These are phyloP conservation scores for Boletus rubropictus DNA, from an alignment of 768 basidiomycete species.

Conservation along the genomic window DNA sequence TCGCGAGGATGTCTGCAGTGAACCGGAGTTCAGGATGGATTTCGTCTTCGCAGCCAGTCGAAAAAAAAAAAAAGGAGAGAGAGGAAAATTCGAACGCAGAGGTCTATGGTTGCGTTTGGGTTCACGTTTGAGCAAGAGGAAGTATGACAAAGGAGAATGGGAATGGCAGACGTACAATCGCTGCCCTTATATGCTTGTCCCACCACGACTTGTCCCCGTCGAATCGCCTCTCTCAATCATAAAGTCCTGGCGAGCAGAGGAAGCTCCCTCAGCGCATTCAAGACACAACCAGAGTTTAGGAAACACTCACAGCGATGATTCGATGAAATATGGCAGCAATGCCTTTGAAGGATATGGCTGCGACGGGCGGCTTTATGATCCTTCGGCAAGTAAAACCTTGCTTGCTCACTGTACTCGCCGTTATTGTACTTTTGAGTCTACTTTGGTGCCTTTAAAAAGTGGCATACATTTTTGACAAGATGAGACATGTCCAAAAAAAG, in stretches of 20 bases:
- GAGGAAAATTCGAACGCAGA: not conserved
- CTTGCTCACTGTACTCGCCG: too few species aligned
- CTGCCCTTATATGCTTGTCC: conserved; percentile 82
- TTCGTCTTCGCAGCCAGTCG: conserved; percentile 68
- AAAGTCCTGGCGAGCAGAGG: conserved; percentile 59
- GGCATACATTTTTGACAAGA: too few species aligned
- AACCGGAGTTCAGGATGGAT: conserved; percentile 87
- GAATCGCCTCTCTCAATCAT: conserved; percentile 98
- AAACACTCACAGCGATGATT: conserved; percentile 61
- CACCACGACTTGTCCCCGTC: conserved; percentile 90
- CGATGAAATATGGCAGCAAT: conserved; percentile 90
- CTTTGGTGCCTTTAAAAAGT: too few species aligned
- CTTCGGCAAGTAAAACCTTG: too few species aligned
- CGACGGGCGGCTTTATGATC: too few species aligned
- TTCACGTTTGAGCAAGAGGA: too few species aligned
- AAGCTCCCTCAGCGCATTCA: not conserved
- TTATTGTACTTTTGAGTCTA: too few species aligned
- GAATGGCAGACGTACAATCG: conserved; percentile 57
- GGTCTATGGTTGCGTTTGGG: too few species aligned
- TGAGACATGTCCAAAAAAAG: too few species aligned
- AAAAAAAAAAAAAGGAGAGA: not conserved
- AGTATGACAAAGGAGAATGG: too few species aligned
- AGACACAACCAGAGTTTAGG: not conserved
- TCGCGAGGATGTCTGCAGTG: conserved; percentile 92
- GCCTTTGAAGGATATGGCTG: too few species aligned